A percentile compares a stretch with the other conserved stretches of the same genome.
Conservation (phyloP, 305 asterid genomes). For the Solanum hybrid region DNA sequence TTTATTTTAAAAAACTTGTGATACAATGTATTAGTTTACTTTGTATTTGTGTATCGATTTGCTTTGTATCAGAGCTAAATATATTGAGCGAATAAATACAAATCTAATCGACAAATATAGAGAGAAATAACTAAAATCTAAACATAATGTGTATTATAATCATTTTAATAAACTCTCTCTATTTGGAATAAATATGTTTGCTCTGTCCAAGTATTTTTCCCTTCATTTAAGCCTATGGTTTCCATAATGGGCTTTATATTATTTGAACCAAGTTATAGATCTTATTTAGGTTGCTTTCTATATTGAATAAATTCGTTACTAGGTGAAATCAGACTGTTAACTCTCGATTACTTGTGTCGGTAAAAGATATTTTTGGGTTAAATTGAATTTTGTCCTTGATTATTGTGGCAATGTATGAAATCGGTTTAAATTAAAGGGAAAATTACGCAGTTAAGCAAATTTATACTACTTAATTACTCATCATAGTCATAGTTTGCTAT, state of each 20-base stretch:
- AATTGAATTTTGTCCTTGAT: not conserved
- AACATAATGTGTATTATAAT: not conserved
- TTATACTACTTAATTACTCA: too few species aligned
- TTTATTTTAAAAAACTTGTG: not conserved
- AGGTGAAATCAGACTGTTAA: too few species aligned
- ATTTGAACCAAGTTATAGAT: not conserved
- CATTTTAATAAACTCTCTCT: not conserved
- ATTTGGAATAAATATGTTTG: not conserved
- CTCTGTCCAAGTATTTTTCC: not conserved
- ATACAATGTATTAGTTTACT: not conserved
- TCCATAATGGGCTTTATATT: not conserved
- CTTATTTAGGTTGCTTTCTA: not conserved
- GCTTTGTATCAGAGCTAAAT: not conserved
- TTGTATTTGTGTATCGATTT: not conserved
- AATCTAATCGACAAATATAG: not conserved
- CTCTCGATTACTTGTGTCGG: not conserved
- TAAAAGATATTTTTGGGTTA: not conserved
- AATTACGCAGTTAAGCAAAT: too few species aligned
- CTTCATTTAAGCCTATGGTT: not conserved
- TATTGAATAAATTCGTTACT: too few species aligned
- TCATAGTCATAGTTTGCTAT: too few species aligned
- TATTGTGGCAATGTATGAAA: not conserved
- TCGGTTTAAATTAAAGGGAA: too few species aligned
- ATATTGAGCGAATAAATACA: not conserved
- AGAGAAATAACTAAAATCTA: not conserved